phyloP scores from a whole-genome alignment of 257 asterid species.

The Solanum piurae region DNA sequence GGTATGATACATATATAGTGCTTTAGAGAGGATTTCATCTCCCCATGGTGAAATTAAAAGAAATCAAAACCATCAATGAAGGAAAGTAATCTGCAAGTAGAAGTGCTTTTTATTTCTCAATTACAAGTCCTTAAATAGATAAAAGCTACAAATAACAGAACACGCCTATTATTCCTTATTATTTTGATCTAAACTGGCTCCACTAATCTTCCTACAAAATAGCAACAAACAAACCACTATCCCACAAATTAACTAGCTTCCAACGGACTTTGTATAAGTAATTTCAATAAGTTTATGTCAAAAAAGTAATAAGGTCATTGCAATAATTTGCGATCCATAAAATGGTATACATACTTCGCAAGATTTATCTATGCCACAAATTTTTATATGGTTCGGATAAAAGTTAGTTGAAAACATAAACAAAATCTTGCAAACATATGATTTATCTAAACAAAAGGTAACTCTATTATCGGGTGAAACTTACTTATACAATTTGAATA shows the following conservation, averaged over 20 bases:
- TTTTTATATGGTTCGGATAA: no score
- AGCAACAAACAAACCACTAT: background rate
- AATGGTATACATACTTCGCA: no score
- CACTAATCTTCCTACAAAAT: background rate
- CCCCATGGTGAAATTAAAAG: background rate
- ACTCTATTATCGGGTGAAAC: no score
- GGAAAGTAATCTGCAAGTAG: background rate
- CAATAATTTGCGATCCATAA: no score
- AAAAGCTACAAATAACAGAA: background rate
- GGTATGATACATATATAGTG: background rate
- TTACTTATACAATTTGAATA: no score
- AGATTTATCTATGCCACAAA: no score
- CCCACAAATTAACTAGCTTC: background rate
- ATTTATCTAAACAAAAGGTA: no score
- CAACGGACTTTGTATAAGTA: no score
- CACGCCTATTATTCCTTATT: background rate
- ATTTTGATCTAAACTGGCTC: background rate
- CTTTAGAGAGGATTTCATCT: background rate
- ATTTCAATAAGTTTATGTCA: no score
- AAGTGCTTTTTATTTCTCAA: background rate
- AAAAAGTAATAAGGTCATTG: no score
- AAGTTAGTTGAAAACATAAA: no score
- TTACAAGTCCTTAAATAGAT: background rate
- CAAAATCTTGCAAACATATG: no score
- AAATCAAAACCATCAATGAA: background rate